Evolutionary conservation across 495 filamentous ascomycete species (phyloP).

Genomic region (Baudoinia panamericana): DNA sequence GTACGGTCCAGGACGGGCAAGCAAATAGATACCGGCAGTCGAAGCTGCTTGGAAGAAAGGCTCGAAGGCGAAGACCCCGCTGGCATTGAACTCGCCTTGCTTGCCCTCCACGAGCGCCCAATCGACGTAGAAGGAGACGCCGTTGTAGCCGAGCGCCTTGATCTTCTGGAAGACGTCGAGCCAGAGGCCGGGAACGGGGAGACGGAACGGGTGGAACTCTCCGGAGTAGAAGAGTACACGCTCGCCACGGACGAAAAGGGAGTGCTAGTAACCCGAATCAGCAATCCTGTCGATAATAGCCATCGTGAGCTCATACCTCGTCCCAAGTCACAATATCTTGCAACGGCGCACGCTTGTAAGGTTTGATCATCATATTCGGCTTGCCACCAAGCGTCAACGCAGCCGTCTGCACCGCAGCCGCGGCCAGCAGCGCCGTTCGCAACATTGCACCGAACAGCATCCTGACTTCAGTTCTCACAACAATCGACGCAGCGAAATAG

Average conservation of each 20-base stretch:
- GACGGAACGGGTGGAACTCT: conserved; percentile 31
- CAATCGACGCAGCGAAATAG: background rate
- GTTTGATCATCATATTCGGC: conserved; percentile 5
- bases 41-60: conserved; percentile 61
- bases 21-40: conserved; percentile 57
- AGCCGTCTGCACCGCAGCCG: conserved; percentile 2
- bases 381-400: conserved; percentile 5
- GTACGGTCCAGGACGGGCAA: conserved; percentile 51
- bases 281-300: background rate
- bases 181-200: conserved; percentile 60
- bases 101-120: conserved; percentile 73
- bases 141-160: conserved; percentile 58
- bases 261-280: conserved; percentile 55
- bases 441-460: conserved; percentile 3
- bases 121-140: conserved; percentile 46
- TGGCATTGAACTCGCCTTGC: conserved; percentile 50
- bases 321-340: conserved; percentile 29
- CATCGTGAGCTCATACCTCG: background rate
- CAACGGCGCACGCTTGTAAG: conserved; percentile 26
- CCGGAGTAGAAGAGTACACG: conserved; percentile 59
- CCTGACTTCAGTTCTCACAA: background rate
- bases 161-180: conserved; percentile 70
- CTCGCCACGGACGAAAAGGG: conserved; percentile 50
- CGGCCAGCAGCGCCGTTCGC: conserved; percentile 10
- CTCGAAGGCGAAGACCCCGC: conserved; percentile 55